phyloP scores from a whole-genome alignment of 441 rosid genomes.

The Populus hybrid region DNA sequence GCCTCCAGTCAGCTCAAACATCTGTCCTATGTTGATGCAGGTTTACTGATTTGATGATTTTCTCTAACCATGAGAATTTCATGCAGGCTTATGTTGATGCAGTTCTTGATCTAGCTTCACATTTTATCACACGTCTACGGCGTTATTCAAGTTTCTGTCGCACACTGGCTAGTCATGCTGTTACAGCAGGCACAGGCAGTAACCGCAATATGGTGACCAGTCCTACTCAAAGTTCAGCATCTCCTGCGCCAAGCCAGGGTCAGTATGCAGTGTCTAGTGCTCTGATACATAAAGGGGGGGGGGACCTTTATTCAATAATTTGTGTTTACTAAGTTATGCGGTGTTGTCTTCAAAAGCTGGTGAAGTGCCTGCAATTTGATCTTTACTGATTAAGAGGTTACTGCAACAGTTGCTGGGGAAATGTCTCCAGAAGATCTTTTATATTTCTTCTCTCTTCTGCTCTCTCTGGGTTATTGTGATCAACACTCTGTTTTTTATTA shows the following conservation, averaged over 20 bases:
- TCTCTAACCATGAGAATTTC: constrained; percentile 13
- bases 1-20: not conserved
- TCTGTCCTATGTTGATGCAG: not conserved
- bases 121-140: constrained; percentile 93
- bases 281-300: not conserved
- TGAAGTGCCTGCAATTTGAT: not conserved
- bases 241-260: constrained; percentile 78
- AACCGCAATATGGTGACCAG: constrained; percentile 79
- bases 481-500: constrained; percentile 5
- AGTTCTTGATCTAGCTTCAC: constrained; percentile 97
- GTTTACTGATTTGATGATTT: not conserved
- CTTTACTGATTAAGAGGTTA: not conserved
- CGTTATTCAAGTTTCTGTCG: constrained; percentile 99
- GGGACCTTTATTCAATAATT: not conserved
- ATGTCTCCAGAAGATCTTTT: not conserved
- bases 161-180: constrained; percentile 97
- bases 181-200: constrained; percentile 87
- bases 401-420: not conserved
- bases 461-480: not conserved
- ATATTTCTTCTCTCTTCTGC: not conserved
- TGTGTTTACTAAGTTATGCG: not conserved
- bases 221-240: constrained; percentile 86
- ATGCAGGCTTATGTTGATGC: constrained; percentile 99
- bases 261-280: constrained; percentile 25
- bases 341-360: not conserved